Evolutionary conservation across 2,329 filamentous ascomycete genomes (phyloP).

Genomic region (Colletotrichum agaves): DNA sequence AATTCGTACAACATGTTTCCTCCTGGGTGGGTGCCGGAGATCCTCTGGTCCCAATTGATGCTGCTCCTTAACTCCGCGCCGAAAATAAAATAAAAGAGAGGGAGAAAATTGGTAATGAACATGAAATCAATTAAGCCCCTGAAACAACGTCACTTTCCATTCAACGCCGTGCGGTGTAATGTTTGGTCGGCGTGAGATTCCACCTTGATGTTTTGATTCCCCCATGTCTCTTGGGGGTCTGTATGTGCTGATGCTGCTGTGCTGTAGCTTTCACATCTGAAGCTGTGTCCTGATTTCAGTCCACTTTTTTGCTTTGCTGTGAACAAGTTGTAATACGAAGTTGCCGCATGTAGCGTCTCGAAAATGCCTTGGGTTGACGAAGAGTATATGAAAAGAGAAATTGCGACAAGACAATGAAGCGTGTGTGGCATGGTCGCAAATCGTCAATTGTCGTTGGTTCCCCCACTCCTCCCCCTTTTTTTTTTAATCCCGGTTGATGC

Average conservation of each 20-base stretch:
- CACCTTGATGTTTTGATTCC: not conserved
- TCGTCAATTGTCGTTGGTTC: not conserved
- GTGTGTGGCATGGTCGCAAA: not conserved
- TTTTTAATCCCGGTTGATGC: not conserved
- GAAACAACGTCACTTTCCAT: not conserved
- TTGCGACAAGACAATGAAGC: constrained; percentile 9
- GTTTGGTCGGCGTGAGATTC: not conserved
- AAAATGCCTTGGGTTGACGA: not conserved
- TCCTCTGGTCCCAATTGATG: not conserved
- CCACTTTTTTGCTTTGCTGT: not conserved
- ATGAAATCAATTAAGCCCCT: not conserved
- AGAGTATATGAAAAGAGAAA: not conserved
- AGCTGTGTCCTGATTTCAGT: constrained; percentile 8
- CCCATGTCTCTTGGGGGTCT: not conserved
- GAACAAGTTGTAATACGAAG: not conserved
- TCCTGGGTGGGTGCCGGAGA: not conserved
- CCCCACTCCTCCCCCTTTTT: too few species aligned
- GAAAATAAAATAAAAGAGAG: not conserved
- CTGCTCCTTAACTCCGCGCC: constrained; percentile 3
- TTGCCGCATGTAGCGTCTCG: not conserved
- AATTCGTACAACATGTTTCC: not conserved
- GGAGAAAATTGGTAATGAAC: not conserved
- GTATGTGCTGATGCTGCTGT: constrained; percentile 14
- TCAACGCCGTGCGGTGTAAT: not conserved
- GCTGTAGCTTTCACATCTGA: constrained; percentile 2